A percentile compares a stretch with the other conserved stretches of the same genome.
Evolutionary conservation across 345 rosid genomes (phyloP).

Genomic region (Acer saccharum): DNA sequence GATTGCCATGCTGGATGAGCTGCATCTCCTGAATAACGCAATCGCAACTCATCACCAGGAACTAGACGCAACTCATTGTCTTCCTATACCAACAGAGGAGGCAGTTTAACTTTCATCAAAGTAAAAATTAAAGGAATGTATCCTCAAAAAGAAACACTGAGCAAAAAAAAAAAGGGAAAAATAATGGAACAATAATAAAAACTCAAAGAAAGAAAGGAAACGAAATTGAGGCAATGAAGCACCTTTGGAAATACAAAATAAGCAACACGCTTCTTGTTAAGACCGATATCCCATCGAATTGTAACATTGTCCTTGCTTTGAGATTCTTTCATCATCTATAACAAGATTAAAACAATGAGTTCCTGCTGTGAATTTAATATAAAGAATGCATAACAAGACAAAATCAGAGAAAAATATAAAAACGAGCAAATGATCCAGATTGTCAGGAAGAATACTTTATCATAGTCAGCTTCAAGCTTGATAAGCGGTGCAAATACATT

Average conservation of each 20-base stretch:
- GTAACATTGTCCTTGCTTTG: slow-evolving; percentile 98
- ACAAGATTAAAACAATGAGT: slow-evolving; percentile 27
- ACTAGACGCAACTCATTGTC: slow-evolving; percentile 97
- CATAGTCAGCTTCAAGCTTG: slow-evolving; percentile 99
- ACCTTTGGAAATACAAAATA: slow-evolving; percentile 99
- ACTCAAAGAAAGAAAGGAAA: slow-evolving; percentile 7
- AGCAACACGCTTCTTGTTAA: slow-evolving; percentile 94
- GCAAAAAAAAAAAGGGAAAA: slow-evolving; percentile 5
- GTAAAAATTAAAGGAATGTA: background rate
- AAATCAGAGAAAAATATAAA: background rate
- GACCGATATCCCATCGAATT: slow-evolving; percentile 97
- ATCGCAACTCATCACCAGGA: slow-evolving; percentile 94
- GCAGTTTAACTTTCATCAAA: slow-evolving; percentile 22
- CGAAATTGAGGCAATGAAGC: slow-evolving; percentile 15
- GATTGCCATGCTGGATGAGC: slow-evolving; percentile 99
- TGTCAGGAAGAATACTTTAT: slow-evolving; percentile 57
- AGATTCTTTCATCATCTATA: slow-evolving; percentile 99
- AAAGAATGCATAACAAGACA: background rate
- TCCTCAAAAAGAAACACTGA: background rate
- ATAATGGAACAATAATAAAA: background rate
- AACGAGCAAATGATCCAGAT: background rate
- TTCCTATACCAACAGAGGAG: slow-evolving; percentile 56
- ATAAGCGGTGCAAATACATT: slow-evolving; percentile 99
- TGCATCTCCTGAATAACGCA: slow-evolving; percentile 97
- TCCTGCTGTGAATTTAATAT: background rate